Evolutionary conservation across 208 protist species (phyloP).

Genomic region (Vickermania spadyakhi): DNA sequence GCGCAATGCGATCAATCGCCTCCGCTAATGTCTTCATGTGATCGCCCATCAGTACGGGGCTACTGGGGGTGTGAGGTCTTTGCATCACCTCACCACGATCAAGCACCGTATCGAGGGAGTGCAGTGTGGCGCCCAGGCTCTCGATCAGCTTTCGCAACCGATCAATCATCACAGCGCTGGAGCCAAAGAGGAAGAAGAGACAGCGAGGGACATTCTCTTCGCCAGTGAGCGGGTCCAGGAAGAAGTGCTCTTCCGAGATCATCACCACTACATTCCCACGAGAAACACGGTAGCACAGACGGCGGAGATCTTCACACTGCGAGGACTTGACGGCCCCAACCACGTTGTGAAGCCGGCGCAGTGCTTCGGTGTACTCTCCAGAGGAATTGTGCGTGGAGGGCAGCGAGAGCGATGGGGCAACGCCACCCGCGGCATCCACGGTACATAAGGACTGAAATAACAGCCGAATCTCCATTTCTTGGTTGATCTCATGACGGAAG

Average conservation of each 20-base stretch:
- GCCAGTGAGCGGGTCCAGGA: conserved; percentile 21
- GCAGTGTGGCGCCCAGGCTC: conserved; percentile 78
- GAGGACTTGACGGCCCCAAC: conserved; percentile 15
- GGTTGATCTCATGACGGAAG: conserved; percentile 43
- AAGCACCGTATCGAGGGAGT: conserved; percentile 57
- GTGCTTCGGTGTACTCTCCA: not conserved
- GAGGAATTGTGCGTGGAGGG: not conserved
- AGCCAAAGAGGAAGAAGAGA: conserved; percentile 89
- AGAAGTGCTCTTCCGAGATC: conserved; percentile 30
- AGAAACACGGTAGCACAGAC: conserved; percentile 82
- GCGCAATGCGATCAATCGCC: conserved; percentile 10
- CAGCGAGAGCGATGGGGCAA: not conserved
- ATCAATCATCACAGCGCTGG: conserved; percentile 39
- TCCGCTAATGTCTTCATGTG: not conserved
- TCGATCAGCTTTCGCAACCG: conserved; percentile 90
- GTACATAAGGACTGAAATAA: conserved; percentile 10
- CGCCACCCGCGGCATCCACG: not conserved
- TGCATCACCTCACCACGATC: conserved; percentile 1
- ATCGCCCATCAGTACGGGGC: not conserved
- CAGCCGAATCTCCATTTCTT: conserved; percentile 13
- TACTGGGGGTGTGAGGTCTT: no score
- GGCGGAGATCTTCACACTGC: conserved; percentile 42
- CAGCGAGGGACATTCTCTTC: conserved; percentile 29
- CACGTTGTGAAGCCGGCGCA: conserved; percentile 9
- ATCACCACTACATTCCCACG: conserved; percentile 81